phyloP scores from a whole-genome alignment of 2,329 filamentous ascomycete species.

The Xylariaceae sp. region DNA sequence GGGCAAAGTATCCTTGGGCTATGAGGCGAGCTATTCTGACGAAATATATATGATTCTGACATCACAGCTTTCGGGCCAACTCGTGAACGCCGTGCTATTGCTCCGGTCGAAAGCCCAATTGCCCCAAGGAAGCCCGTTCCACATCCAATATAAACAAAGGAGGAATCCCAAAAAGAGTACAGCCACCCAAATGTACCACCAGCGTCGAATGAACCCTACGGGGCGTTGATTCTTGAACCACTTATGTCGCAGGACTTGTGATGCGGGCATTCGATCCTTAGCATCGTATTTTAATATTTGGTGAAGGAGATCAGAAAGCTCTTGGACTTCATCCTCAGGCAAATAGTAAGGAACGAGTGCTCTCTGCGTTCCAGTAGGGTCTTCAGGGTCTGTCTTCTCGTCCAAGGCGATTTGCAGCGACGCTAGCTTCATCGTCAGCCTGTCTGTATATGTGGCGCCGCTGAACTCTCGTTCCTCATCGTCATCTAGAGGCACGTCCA shows the following conservation, averaged over 20 bases:
- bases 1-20: background rate
- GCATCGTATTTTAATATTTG: conserved; percentile 11
- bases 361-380: background rate
- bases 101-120: background rate
- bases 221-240: conserved; percentile 11
- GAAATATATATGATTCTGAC: background rate
- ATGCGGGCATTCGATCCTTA: background rate
- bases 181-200: background rate
- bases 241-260: background rate
- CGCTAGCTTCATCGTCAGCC: conserved; percentile 1
- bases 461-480: conserved; percentile 4
- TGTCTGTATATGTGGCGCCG: background rate
- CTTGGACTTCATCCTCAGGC: conserved; percentile 1
- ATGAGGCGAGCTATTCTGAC: background rate
- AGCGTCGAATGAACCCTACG: background rate
- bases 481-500: background rate
- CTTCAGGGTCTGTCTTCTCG: background rate
- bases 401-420: background rate
- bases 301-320: conserved; percentile 7
- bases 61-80: background rate
- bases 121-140: background rate
- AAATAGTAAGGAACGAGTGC: background rate
- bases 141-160: background rate
- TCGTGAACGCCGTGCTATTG: background rate
- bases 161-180: background rate